Evolutionary conservation across 805 yeast species (phyloP), one percentile per base, ranked within the genome.

Genomic region (Barnettozyma sp.): DNA sequence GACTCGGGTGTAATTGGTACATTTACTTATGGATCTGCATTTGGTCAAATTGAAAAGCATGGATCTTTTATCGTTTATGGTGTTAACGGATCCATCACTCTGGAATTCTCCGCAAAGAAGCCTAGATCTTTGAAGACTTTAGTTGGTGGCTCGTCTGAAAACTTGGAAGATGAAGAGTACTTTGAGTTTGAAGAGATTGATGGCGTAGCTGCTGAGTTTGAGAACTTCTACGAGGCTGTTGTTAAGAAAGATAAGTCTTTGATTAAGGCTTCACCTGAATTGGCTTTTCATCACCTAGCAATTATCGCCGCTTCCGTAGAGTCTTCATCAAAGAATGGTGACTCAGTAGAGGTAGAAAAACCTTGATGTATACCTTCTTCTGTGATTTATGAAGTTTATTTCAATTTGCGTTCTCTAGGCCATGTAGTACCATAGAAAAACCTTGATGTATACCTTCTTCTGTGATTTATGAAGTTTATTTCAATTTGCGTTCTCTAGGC

Each of bases 221-320:
- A 60, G 54, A 73, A 72, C 53, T 70, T 76, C 49, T 63, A 63
- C 38, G 70, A 71, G 30, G 86, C 87, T n/a, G 78, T 82, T 20
- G 44, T 52, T 18, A 63, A 68, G 38, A 72, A 74, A 44, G 85
- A 83, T 56, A 82, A 82, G 60, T 50, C 64, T 4, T 44, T 73
- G 36, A 59, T 80, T 34, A 62, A 54, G 26, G 72, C 73, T 27
- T 68, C 78, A n/a, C 94, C 95, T 18, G 80, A 73, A 44, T 71
- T 66, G 43, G 86, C 94, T 6, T 88, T 82, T 77, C 96, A 88
- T 60, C 97, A 90, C 59, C 74, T 88, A 58, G 95, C 96, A 6
- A 73, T 85, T 48, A 76, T 90, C 39, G 95, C 76, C 38, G 97
- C 96, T 19, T 82, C 84, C 41, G 61, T 90, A 24, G 79, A 81